A percentile compares a stretch with the other conserved stretches of the same genome.
These are phyloP conservation scores for Colletotrichum noveboracense DNA, from an alignment of 2,329 filamentous ascomycete genomes.

Conservation along the genomic window DNA sequence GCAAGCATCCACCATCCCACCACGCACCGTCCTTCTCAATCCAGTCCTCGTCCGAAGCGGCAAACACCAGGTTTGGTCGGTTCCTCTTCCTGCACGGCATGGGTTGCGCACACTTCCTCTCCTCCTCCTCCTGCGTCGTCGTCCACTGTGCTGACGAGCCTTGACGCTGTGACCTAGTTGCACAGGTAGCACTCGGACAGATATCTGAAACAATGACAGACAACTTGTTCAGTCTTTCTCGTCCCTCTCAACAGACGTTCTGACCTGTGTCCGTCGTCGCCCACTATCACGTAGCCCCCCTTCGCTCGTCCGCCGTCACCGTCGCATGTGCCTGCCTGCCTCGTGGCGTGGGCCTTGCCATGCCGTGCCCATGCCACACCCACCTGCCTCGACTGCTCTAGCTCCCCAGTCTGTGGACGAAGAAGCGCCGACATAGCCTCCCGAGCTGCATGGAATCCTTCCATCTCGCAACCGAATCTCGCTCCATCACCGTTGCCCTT, in stretches of 20 bases:
- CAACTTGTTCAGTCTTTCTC: conserved; percentile 12
- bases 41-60: conserved; percentile 13
- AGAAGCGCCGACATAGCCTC: conserved; percentile 22
- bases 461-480: conserved; percentile 15
- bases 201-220: conserved; percentile 25
- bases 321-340: conserved; percentile 4
- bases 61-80: conserved; percentile 10
- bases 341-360: conserved; percentile 2
- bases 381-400: conserved; percentile 11
- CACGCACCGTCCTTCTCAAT: conserved; percentile 15
- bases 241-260: conserved; percentile 3
- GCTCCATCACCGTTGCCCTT: background rate
- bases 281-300: background rate
- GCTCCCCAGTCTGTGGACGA: conserved; percentile 1
- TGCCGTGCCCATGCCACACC: background rate
- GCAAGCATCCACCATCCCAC: background rate
- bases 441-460: conserved; percentile 19
- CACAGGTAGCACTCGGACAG: conserved; percentile 13
- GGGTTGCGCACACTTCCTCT: background rate
- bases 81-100: conserved; percentile 11
- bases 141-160: background rate
- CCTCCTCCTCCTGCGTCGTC: background rate
- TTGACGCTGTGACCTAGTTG: conserved; percentile 12
- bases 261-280: background rate
- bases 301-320: background rate